Evolutionary conservation across 495 filamentous ascomycete genomes (phyloP).

Genomic region (Evansstolkia leycettana): DNA sequence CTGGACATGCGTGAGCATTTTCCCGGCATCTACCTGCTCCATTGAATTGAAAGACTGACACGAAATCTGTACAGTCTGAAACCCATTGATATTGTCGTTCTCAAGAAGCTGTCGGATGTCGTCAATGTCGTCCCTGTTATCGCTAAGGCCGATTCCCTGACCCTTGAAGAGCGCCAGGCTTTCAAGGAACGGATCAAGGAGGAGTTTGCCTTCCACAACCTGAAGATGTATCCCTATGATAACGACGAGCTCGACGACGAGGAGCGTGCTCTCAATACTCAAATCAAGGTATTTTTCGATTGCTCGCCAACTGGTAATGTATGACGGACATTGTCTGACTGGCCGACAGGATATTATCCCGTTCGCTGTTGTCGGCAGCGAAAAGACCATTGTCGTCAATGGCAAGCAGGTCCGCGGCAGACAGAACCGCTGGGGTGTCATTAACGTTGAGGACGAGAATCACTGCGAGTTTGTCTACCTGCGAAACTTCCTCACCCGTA

Average conservation of each 20-base stretch:
- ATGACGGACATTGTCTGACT: slow-evolving; percentile 12
- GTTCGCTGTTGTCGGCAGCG: slow-evolving; percentile 94
- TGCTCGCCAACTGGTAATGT: neutral
- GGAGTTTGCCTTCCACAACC: slow-evolving; percentile 98
- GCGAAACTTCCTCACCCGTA: slow-evolving; percentile 92
- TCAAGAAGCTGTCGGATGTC: slow-evolving; percentile 97
- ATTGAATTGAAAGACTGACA: slow-evolving; percentile 5
- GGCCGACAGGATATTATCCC: slow-evolving; percentile 73
- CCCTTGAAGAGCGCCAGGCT: slow-evolving; percentile 82
- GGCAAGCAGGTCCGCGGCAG: slow-evolving; percentile 96
- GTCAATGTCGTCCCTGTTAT: slow-evolving; percentile 99
- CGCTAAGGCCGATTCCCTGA: slow-evolving; percentile 94
- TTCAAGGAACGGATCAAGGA: slow-evolving; percentile 99
- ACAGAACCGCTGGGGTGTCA: slow-evolving; percentile 98
- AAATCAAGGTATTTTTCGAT: slow-evolving; percentile 69
- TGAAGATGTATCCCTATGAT: slow-evolving; percentile 99
- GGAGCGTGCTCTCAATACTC: slow-evolving; percentile 82
- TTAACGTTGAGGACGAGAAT: slow-evolving; percentile 98
- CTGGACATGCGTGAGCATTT: slow-evolving; percentile 68
- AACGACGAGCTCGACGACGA: slow-evolving; percentile 98
- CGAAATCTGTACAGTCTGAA: slow-evolving; percentile 51
- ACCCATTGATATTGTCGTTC: slow-evolving; percentile 97
- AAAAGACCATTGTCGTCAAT: slow-evolving; percentile 93
- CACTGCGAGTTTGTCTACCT: slow-evolving; percentile 99
- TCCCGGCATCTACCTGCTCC: neutral